A percentile compares a stretch with the other conserved stretches of the same genome.
Evolutionary conservation across 257 asterid species (phyloP).

Genomic region (Schizonepeta tenuifolia): DNA sequence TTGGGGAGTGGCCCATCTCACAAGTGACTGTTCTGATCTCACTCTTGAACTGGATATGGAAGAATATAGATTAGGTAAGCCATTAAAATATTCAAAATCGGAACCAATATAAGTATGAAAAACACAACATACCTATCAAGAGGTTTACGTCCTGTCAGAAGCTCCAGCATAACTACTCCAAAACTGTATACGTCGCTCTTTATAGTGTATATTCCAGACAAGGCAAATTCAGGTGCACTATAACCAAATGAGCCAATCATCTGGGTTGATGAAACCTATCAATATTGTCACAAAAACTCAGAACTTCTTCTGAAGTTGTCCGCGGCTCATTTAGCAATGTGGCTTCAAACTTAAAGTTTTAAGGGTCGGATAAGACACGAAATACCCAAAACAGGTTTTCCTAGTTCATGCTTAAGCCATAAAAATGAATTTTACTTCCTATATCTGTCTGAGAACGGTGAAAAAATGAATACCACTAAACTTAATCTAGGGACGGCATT

Average conservation of each 20-base stretch:
- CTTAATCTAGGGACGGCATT: conserved; percentile 10
- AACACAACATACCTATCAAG: conserved; percentile 73
- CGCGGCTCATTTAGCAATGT: not conserved
- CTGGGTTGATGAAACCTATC: conserved; percentile 78
- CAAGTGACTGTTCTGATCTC: conserved; percentile 95
- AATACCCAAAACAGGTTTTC: not conserved
- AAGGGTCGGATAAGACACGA: not conserved
- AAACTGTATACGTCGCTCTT: conserved; percentile 97
- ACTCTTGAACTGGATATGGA: conserved; percentile 65
- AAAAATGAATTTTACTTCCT: not conserved
- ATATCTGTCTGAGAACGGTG: not conserved
- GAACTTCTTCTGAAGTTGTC: not conserved
- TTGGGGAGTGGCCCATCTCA: conserved; percentile 98
- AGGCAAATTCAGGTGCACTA: conserved; percentile 96
- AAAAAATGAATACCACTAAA: conserved; percentile 7
- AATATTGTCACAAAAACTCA: conserved; percentile 29
- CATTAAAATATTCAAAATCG: conserved; percentile 11
- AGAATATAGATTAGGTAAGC: not conserved
- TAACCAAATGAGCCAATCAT: conserved; percentile 91
- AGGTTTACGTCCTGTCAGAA: conserved; percentile 96
- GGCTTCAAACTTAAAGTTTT: not conserved
- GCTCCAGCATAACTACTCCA: conserved; percentile 97
- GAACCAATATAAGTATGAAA: conserved; percentile 10
- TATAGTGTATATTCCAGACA: conserved; percentile 91
- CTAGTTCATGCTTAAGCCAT: conserved; percentile 8